These are phyloP conservation scores for Aspergillus piperis DNA, from an alignment of 2,329 filamentous ascomycete genomes.

Conservation along the genomic window DNA sequence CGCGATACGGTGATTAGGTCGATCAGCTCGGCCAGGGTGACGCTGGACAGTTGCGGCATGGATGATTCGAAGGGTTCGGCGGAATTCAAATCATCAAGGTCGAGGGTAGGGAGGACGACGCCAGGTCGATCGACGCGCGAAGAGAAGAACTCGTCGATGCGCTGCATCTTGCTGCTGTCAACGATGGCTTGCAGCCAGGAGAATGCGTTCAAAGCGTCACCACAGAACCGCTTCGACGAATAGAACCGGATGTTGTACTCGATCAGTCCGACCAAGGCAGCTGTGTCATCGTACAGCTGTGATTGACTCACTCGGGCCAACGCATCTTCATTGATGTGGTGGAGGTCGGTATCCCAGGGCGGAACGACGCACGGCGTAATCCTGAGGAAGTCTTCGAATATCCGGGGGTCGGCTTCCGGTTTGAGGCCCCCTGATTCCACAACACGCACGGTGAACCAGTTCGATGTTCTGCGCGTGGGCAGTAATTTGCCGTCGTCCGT, in stretches of 20 bases:
- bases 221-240: conserved; percentile 26
- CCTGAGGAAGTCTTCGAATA: conserved; percentile 45
- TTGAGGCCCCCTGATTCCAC: conserved; percentile 52
- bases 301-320: conserved; percentile 27
- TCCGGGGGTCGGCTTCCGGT: conserved; percentile 47
- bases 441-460: conserved; percentile 51
- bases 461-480: conserved; percentile 33
- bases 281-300: conserved; percentile 37
- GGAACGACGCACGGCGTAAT: conserved; percentile 31
- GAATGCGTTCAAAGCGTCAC: conserved; percentile 32
- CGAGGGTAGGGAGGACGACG: conserved; percentile 19
- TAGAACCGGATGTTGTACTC: conserved; percentile 36
- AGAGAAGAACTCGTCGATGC: conserved; percentile 38
- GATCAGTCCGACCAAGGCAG: conserved; percentile 35
- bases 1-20: conserved; percentile 52
- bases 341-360: conserved; percentile 32
- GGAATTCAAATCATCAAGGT: conserved; percentile 20
- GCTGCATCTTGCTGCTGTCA: conserved; percentile 39
- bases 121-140: conserved; percentile 21
- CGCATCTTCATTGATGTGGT: conserved; percentile 19
- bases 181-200: conserved; percentile 36
- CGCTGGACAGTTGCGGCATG: conserved; percentile 45
- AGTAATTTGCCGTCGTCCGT: conserved; percentile 25
- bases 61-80: conserved; percentile 30
- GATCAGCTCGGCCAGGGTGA: conserved; percentile 53